Percentiles rank a stretch among this genome's conserved stretches.
phyloP scores from a whole-genome alignment of 768 basidiomycete species.

The Hirschioporus abietinus region DNA sequence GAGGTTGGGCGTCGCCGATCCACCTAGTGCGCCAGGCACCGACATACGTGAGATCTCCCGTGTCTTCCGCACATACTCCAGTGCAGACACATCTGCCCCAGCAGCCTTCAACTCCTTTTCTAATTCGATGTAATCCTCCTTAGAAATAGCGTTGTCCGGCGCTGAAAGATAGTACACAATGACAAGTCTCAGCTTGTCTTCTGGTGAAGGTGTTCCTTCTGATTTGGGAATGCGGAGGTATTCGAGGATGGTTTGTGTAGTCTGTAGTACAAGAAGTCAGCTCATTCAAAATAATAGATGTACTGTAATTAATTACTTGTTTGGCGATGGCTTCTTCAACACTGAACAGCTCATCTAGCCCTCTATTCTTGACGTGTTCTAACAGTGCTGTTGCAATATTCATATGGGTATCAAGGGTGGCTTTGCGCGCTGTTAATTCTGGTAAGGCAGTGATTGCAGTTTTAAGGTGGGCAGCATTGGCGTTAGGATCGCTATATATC shows the following conservation, averaged over 20 bases:
- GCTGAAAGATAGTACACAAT: slow-evolving; percentile 94
- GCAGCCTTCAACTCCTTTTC: slow-evolving; percentile 81
- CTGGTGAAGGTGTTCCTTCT: slow-evolving; percentile 58
- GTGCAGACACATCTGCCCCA: slow-evolving; percentile 75
- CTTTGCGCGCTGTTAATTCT: slow-evolving; percentile 93
- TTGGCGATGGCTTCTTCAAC: slow-evolving; percentile 87
- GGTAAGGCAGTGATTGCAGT: slow-evolving; percentile 96
- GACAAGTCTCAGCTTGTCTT: slow-evolving; percentile 89
- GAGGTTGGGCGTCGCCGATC: slow-evolving; percentile 62
- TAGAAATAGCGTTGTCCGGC: slow-evolving; percentile 72
- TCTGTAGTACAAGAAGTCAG: slow-evolving; percentile 36
- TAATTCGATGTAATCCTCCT: slow-evolving; percentile 84
- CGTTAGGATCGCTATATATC: slow-evolving; percentile 67
- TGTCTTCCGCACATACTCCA: slow-evolving; percentile 89
- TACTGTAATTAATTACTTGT: slow-evolving; percentile 44
- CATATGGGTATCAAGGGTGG: slow-evolving; percentile 97
- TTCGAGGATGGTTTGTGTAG: slow-evolving; percentile 75
- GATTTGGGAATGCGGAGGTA: slow-evolving; percentile 71
- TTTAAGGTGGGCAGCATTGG: slow-evolving; percentile 92
- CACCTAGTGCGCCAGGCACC: slow-evolving; percentile 47
- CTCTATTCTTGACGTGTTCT: slow-evolving; percentile 92
- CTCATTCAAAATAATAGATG: neutral
- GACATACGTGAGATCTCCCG: slow-evolving; percentile 94
- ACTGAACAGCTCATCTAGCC: slow-evolving; percentile 95
- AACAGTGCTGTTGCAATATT: slow-evolving; percentile 95